phyloP scores from a whole-genome alignment of 2,329 filamentous ascomycete species.

The Talaromyces sp. region DNA sequence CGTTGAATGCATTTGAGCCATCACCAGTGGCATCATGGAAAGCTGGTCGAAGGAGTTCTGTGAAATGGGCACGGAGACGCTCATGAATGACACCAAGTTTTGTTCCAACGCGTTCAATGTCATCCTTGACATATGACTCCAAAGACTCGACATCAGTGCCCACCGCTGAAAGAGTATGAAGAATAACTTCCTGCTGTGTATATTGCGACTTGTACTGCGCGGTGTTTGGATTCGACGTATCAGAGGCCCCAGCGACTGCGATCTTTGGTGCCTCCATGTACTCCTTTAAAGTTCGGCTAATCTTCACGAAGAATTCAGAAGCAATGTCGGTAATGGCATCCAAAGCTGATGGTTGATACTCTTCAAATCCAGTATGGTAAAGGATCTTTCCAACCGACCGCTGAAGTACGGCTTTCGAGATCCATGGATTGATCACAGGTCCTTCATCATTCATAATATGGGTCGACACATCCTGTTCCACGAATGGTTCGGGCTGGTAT shows the following conservation, averaged over 20 bases:
- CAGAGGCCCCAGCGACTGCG: conserved; percentile 49
- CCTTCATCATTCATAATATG: conserved; percentile 87
- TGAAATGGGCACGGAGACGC: conserved; percentile 86
- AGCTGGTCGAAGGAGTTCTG: conserved; percentile 89
- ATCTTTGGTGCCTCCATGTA: conserved; percentile 83
- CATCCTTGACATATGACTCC: conserved; percentile 85
- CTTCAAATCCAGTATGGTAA: conserved; percentile 94
- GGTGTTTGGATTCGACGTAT: conserved; percentile 39
- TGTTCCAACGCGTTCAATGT: conserved; percentile 77
- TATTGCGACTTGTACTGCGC: conserved; percentile 63
- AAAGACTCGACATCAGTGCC: conserved; percentile 77
- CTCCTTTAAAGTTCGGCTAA: conserved; percentile 72
- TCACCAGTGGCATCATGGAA: conserved; percentile 76
- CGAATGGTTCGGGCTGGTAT: conserved; percentile 84
- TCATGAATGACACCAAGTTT: conserved; percentile 86
- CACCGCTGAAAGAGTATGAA: conserved; percentile 81
- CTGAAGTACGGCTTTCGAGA: conserved; percentile 79
- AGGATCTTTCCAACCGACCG: conserved; percentile 91
- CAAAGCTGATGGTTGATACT: conserved; percentile 90
- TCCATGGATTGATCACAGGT: conserved; percentile 77
- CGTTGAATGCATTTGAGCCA: conserved; percentile 86
- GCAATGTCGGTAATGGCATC: conserved; percentile 88
- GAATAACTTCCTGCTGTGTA: conserved; percentile 76
- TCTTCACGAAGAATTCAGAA: conserved; percentile 81
- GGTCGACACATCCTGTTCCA: conserved; percentile 81